Evolutionary conservation across 208 protist species (phyloP), one percentile per base, ranked within the genome.

Genomic region (Trypanosoma melophagium): DNA sequence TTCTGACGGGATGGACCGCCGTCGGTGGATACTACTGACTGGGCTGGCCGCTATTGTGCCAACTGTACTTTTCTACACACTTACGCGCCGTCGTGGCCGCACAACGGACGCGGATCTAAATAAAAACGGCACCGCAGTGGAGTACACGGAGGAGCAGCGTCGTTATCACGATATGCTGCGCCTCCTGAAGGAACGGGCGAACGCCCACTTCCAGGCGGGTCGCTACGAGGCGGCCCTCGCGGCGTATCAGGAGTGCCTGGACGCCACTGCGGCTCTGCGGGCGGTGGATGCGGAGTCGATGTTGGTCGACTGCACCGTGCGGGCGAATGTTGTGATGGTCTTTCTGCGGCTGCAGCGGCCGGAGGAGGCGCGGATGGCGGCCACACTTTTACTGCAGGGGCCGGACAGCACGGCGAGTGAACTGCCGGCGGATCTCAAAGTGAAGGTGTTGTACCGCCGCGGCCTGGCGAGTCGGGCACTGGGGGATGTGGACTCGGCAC

Each of bases 371-470:
- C 76, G 83, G 12, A 65, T 84, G 42, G 74, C 89, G 25, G 86
- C 89, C 40, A 90, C 89, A 28, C 82, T 90, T 73, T 68, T 95
- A 53, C 71, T 95, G 62, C 81, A 94, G 53, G 81, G 89, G 28
- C 28, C 28, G 3, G 28, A 35, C 28, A 28, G 77, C 80, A 22
- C 71, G 28, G 47, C n/a, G 17, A 44, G 57, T 64, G 1, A 1
- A 5, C 17, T 74, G n/a, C 69, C 68, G 19, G 44, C 50, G 8
- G 71, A 77, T 3, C 38, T 95, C 41, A 83, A 87, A 71, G 86
- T 89, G 58, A 95, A 95, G 69, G 84, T 92, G 41, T 76, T 95
- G 0, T 95, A 89, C 52, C 71, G 89, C 1, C 79, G 89, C 38
- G 89, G 86, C 7, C 60, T 88, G 22, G 86, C 86, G 12, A 91